Percentiles rank a stretch among this genome's conserved stretches.
These are phyloP conservation scores for Penicillium macrosclerotiorum DNA, from an alignment of 495 filamentous ascomycete species.

Conservation along the genomic window DNA sequence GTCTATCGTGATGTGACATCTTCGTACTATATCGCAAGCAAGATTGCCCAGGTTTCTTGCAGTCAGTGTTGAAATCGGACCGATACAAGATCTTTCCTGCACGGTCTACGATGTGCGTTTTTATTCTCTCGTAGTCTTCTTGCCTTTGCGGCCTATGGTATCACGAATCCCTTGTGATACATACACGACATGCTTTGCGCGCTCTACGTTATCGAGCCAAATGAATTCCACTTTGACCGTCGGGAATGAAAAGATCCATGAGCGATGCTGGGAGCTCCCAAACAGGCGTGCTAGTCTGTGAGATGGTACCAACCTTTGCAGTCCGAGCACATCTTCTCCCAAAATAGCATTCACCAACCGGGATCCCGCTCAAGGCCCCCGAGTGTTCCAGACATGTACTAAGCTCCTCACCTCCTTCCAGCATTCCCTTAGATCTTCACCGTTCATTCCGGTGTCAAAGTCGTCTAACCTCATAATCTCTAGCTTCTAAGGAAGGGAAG, in stretches of 20 bases:
- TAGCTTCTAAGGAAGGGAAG: neutral
- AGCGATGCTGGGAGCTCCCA: conserved; percentile 15
- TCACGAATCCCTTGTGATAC: conserved; percentile 18
- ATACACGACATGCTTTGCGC: conserved; percentile 19
- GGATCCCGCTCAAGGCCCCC: conserved; percentile 6
- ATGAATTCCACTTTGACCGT: conserved; percentile 12
- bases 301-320: conserved; percentile 11
- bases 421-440: conserved; percentile 5
- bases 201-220: conserved; percentile 17
- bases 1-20: too few species aligned
- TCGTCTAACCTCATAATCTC: conserved; percentile 1
- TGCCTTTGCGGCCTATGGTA: conserved; percentile 4
- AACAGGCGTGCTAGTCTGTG: conserved; percentile 8
- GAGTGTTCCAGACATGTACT: conserved; percentile 10
- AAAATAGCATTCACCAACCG: conserved; percentile 19
- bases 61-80: conserved; percentile 23
- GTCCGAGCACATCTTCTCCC: conserved; percentile 15
- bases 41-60: neutral
- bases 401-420: conserved; percentile 16
- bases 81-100: conserved; percentile 10
- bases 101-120: conserved; percentile 9
- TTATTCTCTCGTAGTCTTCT: too few species aligned
- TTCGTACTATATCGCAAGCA: conserved; percentile 3
- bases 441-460: conserved; percentile 16
- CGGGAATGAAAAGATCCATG: conserved; percentile 15